Percentiles rank a stretch among this genome's conserved stretches.
Conservation (phyloP, 768 basidiomycete species). For the Agrocybe chaxingu region DNA sequence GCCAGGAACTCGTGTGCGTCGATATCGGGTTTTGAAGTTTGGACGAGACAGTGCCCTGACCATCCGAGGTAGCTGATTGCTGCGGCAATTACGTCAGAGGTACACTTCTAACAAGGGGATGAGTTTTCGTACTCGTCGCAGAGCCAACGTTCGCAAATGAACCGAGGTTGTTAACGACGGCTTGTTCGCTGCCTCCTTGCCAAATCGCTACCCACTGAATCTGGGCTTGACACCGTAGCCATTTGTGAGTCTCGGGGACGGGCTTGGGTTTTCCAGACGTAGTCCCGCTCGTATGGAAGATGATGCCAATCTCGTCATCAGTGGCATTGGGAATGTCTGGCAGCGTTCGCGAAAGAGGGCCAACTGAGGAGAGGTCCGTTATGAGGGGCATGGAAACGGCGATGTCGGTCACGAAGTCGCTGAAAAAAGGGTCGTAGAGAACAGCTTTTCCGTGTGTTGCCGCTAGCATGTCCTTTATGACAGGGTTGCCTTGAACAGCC, state of each 20-base stretch:
- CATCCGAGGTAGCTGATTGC: constrained; percentile 16
- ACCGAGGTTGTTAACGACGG: constrained; percentile 10
- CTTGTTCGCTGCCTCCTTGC: constrained; percentile 6
- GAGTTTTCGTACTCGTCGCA: constrained; percentile 6
- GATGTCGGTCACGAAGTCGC: constrained; percentile 18
- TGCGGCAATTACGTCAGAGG: not conserved
- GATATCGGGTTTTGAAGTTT: constrained; percentile 19
- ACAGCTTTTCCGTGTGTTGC: constrained; percentile 55
- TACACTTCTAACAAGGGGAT: not conserved
- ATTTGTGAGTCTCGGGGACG: constrained; percentile 52
- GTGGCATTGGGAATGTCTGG: constrained; percentile 32
- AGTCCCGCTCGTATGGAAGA: constrained; percentile 69
- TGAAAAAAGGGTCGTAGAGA: constrained; percentile 50
- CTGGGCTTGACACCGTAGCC: constrained; percentile 46
- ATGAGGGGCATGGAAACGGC: not conserved
- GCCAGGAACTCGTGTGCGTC: constrained; percentile 16
- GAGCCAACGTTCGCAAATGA: constrained; percentile 14
- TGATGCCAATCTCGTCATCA: constrained; percentile 36
- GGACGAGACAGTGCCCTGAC: constrained; percentile 17
- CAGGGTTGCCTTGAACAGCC: constrained; percentile 51
- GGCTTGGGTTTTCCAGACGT: constrained; percentile 67
- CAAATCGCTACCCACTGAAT: constrained; percentile 47
- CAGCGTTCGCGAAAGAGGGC: constrained; percentile 19
- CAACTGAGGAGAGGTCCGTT: not conserved
- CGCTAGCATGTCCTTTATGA: constrained; percentile 58